Conservation (phyloP, 306 rosid species). For the Cucurbita pepo region DNA sequence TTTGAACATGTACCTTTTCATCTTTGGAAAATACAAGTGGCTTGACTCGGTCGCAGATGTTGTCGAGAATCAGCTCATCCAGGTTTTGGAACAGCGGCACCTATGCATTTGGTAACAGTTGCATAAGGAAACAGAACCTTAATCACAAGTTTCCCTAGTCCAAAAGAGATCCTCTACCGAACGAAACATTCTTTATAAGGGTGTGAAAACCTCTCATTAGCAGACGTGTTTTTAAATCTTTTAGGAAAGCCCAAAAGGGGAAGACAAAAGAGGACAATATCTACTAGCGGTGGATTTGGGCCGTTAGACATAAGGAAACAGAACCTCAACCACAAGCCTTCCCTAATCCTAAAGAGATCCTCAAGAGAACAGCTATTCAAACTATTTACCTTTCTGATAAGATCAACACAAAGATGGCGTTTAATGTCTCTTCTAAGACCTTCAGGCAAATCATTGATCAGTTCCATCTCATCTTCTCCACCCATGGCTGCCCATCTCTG, state of each 20-base stretch:
- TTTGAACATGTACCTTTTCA: conserved; percentile 51
- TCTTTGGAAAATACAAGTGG: conserved; percentile 82
- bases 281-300: no score
- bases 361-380: not conserved
- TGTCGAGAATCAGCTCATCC: conserved; percentile 91
- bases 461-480: conserved; percentile 87
- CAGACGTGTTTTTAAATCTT: no score
- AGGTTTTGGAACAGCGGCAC: conserved; percentile 85
- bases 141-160: not conserved
- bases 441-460: conserved; percentile 85
- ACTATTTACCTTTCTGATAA: conserved; percentile 48
- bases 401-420: conserved; percentile 76
- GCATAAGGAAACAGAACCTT: not conserved
- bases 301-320: not conserved
- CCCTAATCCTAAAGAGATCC: not conserved
- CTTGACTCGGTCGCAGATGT: conserved; percentile 79
- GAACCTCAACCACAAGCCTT: not conserved
- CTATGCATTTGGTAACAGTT: conserved; percentile 14
- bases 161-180: no score
- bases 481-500: conserved; percentile 88
- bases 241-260: no score
- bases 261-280: no score
- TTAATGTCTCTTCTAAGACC: conserved; percentile 95
- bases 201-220: no score
- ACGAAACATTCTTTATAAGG: no score